phyloP scores from a whole-genome alignment of 805 yeast species.

The Saturnispora zaruensis region DNA sequence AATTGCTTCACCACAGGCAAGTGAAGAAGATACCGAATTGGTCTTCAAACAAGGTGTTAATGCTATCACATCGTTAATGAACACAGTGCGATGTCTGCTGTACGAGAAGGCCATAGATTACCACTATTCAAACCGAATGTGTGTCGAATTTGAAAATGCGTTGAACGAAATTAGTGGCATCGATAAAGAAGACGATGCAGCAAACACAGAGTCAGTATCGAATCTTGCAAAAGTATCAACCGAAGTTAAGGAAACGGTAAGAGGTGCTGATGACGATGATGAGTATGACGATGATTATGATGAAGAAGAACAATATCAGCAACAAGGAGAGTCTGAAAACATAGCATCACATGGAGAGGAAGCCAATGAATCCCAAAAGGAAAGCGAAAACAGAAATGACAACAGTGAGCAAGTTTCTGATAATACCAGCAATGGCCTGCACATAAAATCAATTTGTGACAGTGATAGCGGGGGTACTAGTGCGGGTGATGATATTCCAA shows the following conservation, averaged over 20 bases:
- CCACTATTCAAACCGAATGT: slow-evolving; percentile 13
- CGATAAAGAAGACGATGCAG: not conserved
- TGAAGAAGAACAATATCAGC: slow-evolving; percentile 14
- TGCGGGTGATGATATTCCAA: not conserved
- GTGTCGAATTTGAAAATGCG: slow-evolving; percentile 7
- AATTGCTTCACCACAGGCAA: slow-evolving; percentile 1
- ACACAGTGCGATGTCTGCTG: slow-evolving; percentile 52
- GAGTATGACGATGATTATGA: slow-evolving; percentile 27
- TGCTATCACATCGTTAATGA: slow-evolving; percentile 36
- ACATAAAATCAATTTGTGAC: not conserved
- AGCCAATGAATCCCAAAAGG: too few species aligned
- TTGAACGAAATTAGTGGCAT: slow-evolving; percentile 12
- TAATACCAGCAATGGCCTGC: not conserved
- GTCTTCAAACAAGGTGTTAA: slow-evolving; percentile 39
- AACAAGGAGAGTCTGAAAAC: slow-evolving; percentile 11
- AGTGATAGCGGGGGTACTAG: not conserved
- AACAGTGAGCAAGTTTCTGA: not conserved
- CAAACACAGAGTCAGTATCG: too few species aligned
- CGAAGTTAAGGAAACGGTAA: slow-evolving; percentile 1
- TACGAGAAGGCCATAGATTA: slow-evolving; percentile 63
- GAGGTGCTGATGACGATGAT: slow-evolving; percentile 28
- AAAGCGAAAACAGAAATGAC: not conserved
- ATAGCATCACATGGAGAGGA: slow-evolving; percentile 7
- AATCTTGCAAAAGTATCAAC: not conserved
- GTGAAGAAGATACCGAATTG: slow-evolving; percentile 24